These are phyloP conservation scores for Danielia oregonensis DNA, from an alignment of 805 yeast genomes.

Conservation along the genomic window DNA sequence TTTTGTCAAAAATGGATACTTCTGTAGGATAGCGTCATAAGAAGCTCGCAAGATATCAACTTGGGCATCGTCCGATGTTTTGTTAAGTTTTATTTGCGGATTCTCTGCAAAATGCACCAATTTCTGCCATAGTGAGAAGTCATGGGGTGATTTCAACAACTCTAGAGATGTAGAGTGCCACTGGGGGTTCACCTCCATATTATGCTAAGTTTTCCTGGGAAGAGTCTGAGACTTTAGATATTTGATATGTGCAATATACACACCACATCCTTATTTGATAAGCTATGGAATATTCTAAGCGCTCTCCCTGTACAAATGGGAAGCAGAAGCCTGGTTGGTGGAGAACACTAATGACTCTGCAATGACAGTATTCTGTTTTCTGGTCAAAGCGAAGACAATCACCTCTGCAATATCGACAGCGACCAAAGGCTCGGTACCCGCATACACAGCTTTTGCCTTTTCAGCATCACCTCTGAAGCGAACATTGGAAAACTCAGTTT, in stretches of 20 bases:
- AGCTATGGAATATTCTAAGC: too few species aligned
- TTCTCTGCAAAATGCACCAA: slow-evolving; percentile 31
- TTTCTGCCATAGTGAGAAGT: slow-evolving; percentile 35
- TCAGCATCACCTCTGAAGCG: slow-evolving; percentile 60
- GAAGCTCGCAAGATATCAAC: slow-evolving; percentile 33
- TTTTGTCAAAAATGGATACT: slow-evolving; percentile 48
- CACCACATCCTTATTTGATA: too few species aligned
- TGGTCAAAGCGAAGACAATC: slow-evolving; percentile 61
- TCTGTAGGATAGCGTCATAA: slow-evolving; percentile 40
- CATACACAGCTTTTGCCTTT: slow-evolving; percentile 62
- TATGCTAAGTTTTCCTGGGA: background rate
- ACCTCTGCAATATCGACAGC: slow-evolving; percentile 76
- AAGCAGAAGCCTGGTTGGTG: slow-evolving; percentile 77
- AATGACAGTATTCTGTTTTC: slow-evolving; percentile 68
- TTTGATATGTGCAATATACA: background rate
- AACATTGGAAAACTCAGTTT: slow-evolving; percentile 68
- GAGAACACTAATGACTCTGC: slow-evolving; percentile 85
- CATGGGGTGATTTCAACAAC: slow-evolving; percentile 32
- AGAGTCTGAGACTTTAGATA: background rate
- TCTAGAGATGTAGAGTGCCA: slow-evolving; percentile 22
- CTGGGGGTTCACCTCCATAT: slow-evolving; percentile 1
- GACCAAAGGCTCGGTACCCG: slow-evolving; percentile 63
- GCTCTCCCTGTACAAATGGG: slow-evolving; percentile 51
- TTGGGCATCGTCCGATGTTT: slow-evolving; percentile 27
- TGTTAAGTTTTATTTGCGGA: slow-evolving; percentile 26